Evolutionary conservation across 2,329 filamentous ascomycete genomes (phyloP).

Genomic region (Clarireedia monteithiana): DNA sequence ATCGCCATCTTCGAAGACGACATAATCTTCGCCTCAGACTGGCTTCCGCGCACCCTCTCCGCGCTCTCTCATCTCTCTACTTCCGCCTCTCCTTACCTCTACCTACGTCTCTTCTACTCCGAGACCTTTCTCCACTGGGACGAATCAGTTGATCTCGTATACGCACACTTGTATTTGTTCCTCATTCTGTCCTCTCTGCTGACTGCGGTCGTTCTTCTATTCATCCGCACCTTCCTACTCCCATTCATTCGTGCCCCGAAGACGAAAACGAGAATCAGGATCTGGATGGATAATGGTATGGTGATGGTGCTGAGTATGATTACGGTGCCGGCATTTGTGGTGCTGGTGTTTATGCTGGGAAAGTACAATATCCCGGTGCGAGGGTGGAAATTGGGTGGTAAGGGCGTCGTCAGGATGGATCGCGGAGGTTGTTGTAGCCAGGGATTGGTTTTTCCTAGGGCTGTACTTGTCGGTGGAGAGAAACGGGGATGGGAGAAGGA

Average conservation of each 20-base stretch:
- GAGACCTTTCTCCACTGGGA: slow-evolving; percentile 15
- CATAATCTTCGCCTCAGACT: slow-evolving; percentile 31
- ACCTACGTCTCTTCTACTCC: slow-evolving; percentile 19
- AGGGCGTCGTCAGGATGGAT: slow-evolving; percentile 12
- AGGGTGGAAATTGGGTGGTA: neutral
- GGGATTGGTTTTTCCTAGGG: slow-evolving; percentile 14
- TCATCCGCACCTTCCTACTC: neutral
- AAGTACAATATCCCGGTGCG: slow-evolving; percentile 14
- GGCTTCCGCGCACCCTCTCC: slow-evolving; percentile 27
- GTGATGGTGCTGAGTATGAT: slow-evolving; percentile 5
- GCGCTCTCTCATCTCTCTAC: slow-evolving; percentile 9
- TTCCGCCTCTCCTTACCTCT: slow-evolving; percentile 12
- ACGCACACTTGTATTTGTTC: slow-evolving; percentile 9
- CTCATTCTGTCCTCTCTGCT: neutral
- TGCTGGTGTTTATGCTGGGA: slow-evolving; percentile 14
- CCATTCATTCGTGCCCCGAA: neutral
- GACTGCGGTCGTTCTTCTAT: neutral
- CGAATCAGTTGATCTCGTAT: slow-evolving; percentile 9
- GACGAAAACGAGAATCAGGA: neutral
- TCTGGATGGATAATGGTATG: neutral
- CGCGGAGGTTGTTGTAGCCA: slow-evolving; percentile 17
- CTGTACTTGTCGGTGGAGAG: neutral
- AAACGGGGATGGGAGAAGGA: neutral
- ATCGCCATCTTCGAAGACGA: slow-evolving; percentile 33
- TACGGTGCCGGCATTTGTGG: slow-evolving; percentile 11